Evolutionary conservation across 192 early-diverging fungal species (phyloP), one percentile per base, ranked within the genome.

Genomic region (Glomus cerebriforme): DNA sequence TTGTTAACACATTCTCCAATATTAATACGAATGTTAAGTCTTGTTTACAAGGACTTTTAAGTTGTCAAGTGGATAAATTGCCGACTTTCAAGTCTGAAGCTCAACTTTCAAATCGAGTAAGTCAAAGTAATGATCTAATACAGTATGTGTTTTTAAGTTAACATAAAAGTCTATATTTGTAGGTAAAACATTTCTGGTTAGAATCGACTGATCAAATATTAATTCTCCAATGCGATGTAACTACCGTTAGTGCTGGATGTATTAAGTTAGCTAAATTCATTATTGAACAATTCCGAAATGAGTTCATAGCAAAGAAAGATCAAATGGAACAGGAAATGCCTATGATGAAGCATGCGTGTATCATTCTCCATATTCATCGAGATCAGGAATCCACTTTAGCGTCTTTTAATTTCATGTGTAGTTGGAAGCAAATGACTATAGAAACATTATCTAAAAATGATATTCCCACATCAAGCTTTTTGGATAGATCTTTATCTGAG

Each of bases 321-420:
- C 4, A 54, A 7, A 59, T n/a, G 3, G n/a, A 3, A 31, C 15
- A 3, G 17, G 22, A 27, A n/a, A n/a, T n/a, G n/a, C n/a, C n/a
- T n/a, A n/a, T n/a, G n/a, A n/a, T n/a, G 15, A 79, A 79, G 29
- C 59, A 72, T 31, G 78, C 43, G 15, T 72, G 78, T 62, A 79
- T 79, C 22, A 73, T 79, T 34, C 34, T 79, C 12, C 78, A 79
- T 79, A 54, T 59, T 54, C 67, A 79, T 34, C 35, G 78, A 22
- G 68, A 59, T 58, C 78, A 59, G 13, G 2, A 12, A 39, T 34
- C 19, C 8, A 34, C 29, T 19, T 70, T 47, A 19, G n/a, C n/a
- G n/a, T 75, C 73, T n/a, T 79, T 79, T 63, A 62, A 79, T 58
- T 79, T 79, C n/a, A 68, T 73, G 63, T 79, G 67, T 74, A 68